Base-by-base conservation (phyloP, 2,329 filamentous ascomycete genomes). In the Hypomyces rosellus region DNA sequence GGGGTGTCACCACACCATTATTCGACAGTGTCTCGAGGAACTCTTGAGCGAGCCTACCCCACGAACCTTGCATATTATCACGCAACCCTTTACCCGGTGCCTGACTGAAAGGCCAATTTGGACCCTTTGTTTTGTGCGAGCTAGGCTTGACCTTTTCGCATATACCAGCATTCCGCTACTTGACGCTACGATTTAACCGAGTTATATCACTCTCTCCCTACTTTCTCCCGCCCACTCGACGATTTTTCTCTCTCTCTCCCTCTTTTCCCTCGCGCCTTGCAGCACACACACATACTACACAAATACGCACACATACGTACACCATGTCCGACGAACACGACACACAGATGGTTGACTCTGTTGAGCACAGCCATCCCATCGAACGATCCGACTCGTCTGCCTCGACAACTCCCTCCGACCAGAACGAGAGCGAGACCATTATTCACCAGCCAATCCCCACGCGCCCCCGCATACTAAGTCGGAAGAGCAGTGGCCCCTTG, bases 401-500 rank as follows among this genome's bases (percentile, higher is more conserved):
- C 4, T 69, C 66, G 14, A 61, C 64, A 2, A 59, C 61, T 5
- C 57, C 63, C 3, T 66, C 64, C n/a, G 65, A 70, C n/a, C 60
- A 63, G 55, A 30, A 30, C 8, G 25, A 30, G 20, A 63, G 65
- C 49, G 68, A 70, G 16, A 59, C 63, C 42, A 58, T 66, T 22
- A 74, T 80, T 25, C 74, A 78, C 52, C 72, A 74, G 20, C 77
- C 78, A 30, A 65, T 76, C 8, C 76, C 78, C 2, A 69, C 69
- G 14, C 81, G 88, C 34, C 88, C 88, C 25, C 78, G 80, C 50
- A 73, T 92, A 53, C 81, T 81, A 15, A 87, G 81, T 59, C 80
- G 88, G 45, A 89, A 89, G 69, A 88, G 85, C 59, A 92, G 87
- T 65, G 87, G 87, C 51, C 89, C 89, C 44, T 85, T 93, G 57